Evolutionary conservation across 2,329 filamentous ascomycete species (phyloP).

Genomic region (Aspergillus puulaauensis): DNA sequence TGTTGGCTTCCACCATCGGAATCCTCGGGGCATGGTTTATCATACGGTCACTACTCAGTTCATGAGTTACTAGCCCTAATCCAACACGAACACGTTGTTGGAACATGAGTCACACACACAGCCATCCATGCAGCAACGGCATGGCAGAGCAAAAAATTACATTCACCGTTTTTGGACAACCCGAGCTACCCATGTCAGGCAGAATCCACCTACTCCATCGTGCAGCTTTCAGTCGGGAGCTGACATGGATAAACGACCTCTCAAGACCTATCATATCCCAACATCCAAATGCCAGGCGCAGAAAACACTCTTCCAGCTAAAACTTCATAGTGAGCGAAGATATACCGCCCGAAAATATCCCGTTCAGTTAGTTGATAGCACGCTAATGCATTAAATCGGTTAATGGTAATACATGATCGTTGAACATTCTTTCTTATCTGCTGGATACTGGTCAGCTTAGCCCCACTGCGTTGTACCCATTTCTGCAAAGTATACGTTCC

Average conservation of each 20-base stretch:
- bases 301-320: neutral
- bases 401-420: too few relatives aligned
- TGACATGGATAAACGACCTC: neutral
- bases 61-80: neutral
- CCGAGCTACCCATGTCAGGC: neutral
- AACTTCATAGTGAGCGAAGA: neutral
- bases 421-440: too few relatives aligned
- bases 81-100: neutral
- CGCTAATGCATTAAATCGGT: too few relatives aligned
- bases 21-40: constrained; percentile 43
- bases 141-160: neutral
- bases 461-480: neutral
- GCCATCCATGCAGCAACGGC: neutral
- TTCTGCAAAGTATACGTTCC: neutral
- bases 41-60: constrained; percentile 34
- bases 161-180: neutral
- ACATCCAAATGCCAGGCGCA: neutral
- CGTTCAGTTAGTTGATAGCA: neutral
- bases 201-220: neutral
- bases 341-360: neutral
- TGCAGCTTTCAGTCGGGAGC: neutral
- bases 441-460: too few relatives aligned
- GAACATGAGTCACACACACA: neutral
- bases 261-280: neutral
- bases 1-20: constrained; percentile 40